A percentile compares a stretch with the other conserved stretches of the same genome.
Conservation (phyloP, 352 stramenopile genomes). For the Paralagenidium karlingii region DNA sequence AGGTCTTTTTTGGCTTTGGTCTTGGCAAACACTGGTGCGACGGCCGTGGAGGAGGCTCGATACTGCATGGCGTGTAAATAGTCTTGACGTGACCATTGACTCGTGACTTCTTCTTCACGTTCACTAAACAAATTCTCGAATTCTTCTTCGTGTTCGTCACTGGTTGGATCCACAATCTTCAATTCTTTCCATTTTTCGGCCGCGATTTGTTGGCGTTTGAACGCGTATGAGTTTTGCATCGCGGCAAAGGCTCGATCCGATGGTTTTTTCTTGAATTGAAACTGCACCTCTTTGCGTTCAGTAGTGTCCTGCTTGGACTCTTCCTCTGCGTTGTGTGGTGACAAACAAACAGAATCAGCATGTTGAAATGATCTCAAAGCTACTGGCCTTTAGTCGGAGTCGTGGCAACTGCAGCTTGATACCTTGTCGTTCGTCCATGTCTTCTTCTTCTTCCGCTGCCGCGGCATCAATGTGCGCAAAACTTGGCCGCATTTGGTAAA, state of each 20-base stretch:
- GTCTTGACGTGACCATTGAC: conserved; percentile 44
- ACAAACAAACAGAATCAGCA: background rate
- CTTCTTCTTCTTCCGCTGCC: conserved; percentile 35
- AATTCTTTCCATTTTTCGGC: conserved; percentile 68
- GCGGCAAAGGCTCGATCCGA: conserved; percentile 59
- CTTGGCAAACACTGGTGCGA: conserved; percentile 1
- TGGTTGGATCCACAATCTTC: conserved; percentile 49
- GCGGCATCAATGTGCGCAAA: conserved; percentile 68
- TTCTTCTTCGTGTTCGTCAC: conserved; percentile 20
- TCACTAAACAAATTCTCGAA: conserved; percentile 81
- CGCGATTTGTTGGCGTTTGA: conserved; percentile 74
- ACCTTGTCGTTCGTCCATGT: too few species aligned
- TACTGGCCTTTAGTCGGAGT: background rate
- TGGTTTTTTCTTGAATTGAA: conserved; percentile 83
- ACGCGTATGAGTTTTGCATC: conserved; percentile 77
- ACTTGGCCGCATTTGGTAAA: conserved; percentile 78
- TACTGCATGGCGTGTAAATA: conserved; percentile 74
- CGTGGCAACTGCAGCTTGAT: too few species aligned
- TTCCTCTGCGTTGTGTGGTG: conserved; percentile 13
- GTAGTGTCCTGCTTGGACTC: conserved; percentile 30
- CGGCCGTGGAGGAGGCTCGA: conserved; percentile 5
- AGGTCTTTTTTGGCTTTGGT: background rate
- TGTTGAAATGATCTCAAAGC: background rate
- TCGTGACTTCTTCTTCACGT: conserved; percentile 58
- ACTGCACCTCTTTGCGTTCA: conserved; percentile 72